phyloP scores from a whole-genome alignment of 192 early-diverging fungal genomes.

The Paraglomus occultum region DNA sequence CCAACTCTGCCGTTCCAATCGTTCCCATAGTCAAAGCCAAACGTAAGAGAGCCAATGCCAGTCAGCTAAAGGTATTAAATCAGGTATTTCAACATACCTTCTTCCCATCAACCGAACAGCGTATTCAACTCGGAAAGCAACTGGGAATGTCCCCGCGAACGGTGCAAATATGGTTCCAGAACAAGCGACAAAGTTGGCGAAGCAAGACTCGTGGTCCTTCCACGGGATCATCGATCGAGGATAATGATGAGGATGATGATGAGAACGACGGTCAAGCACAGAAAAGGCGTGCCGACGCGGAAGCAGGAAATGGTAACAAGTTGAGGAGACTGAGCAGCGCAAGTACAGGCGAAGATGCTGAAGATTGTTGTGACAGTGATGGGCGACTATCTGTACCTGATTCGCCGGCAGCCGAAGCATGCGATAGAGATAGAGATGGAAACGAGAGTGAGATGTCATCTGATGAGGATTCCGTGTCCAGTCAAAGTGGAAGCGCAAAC shows the following conservation, averaged over 20 bases:
- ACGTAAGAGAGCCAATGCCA: slow-evolving; percentile 76
- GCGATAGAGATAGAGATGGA: too few relatives aligned
- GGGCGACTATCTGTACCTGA: too few relatives aligned
- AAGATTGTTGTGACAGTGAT: too few relatives aligned
- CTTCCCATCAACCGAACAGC: slow-evolving; percentile 81
- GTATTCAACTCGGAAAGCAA: slow-evolving; percentile 71
- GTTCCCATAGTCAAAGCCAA: slow-evolving; percentile 55
- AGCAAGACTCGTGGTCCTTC: slow-evolving; percentile 1
- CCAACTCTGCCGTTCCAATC: slow-evolving; percentile 11
- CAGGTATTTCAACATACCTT: slow-evolving; percentile 72
- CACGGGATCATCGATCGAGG: background rate
- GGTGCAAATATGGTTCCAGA: slow-evolving; percentile 98
- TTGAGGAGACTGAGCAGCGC: too few relatives aligned
- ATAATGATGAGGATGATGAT: background rate
- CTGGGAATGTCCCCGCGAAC: slow-evolving; percentile 88
- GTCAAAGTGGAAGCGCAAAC: too few relatives aligned
- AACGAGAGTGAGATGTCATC: too few relatives aligned
- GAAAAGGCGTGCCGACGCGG: too few relatives aligned
- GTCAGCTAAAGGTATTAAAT: slow-evolving; percentile 75
- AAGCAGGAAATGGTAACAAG: too few relatives aligned
- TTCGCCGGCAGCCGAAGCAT: too few relatives aligned
- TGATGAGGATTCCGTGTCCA: too few relatives aligned
- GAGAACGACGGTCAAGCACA: background rate
- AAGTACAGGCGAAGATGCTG: too few relatives aligned
- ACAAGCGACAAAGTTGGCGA: slow-evolving; percentile 72